Percentiles rank a stretch among this genome's conserved stretches.
Conservation (phyloP, 441 rosid genomes). For the Hura crepitans region DNA sequence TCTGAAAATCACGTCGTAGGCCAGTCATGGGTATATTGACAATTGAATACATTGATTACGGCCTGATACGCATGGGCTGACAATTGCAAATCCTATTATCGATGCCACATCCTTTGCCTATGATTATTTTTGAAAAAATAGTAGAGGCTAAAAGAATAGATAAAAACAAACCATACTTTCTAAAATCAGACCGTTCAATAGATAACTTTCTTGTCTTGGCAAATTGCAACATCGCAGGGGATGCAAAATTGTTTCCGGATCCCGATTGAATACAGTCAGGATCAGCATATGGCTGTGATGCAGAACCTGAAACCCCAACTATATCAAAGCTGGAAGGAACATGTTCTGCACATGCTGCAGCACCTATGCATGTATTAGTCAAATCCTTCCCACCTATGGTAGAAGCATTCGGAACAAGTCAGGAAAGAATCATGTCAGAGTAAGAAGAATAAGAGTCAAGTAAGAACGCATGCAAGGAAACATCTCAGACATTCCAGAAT, state of each 20-base stretch:
- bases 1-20: neutral
- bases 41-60: neutral
- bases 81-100: neutral
- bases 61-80: slow-evolving; percentile 1
- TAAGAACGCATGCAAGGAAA: neutral
- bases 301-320: slow-evolving; percentile 47
- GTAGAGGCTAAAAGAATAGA: slow-evolving; percentile 8
- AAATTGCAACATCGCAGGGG: slow-evolving; percentile 75
- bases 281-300: slow-evolving; percentile 55
- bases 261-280: slow-evolving; percentile 62
- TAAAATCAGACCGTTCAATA: slow-evolving; percentile 74
- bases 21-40: slow-evolving; percentile 8
- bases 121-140: neutral
- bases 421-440: neutral
- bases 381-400: slow-evolving; percentile 42
- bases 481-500: neutral
- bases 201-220: slow-evolving; percentile 93
- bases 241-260: slow-evolving; percentile 58
- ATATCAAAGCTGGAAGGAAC: slow-evolving; percentile 38
- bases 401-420: slow-evolving; percentile 28
- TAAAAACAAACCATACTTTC: slow-evolving; percentile 58
- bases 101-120: neutral
- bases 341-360: slow-evolving; percentile 38
- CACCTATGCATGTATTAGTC: slow-evolving; percentile 32
- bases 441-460: neutral